These are phyloP conservation scores for Zygoascus flipseniorum DNA, from an alignment of 805 yeast genomes.

Conservation along the genomic window DNA sequence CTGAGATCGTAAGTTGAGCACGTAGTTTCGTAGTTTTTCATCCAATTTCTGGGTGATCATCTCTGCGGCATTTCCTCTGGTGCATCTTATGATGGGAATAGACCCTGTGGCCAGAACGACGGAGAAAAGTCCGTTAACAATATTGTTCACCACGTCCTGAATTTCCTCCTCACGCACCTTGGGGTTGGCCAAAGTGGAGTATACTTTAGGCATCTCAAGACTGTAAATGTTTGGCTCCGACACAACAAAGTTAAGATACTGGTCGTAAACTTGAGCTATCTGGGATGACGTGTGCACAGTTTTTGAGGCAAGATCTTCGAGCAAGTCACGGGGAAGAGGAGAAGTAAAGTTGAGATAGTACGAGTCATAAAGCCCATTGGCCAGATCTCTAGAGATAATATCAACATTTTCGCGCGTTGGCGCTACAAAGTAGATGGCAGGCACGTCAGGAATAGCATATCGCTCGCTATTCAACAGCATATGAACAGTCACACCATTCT, in stretches of 20 bases:
- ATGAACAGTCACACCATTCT: conserved; percentile 89
- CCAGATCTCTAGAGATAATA: conserved; percentile 62
- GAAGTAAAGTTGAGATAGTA: conserved; percentile 84
- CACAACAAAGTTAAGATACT: conserved; percentile 83
- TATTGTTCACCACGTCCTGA: conserved; percentile 53
- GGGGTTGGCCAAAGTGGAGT: conserved; percentile 62
- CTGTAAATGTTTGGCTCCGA: conserved; percentile 89
- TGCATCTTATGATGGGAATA: conserved; percentile 86
- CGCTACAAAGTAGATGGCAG: conserved; percentile 83
- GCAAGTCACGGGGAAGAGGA: conserved; percentile 60
- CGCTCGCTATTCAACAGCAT: conserved; percentile 62
- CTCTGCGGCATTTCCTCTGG: conserved; percentile 92
- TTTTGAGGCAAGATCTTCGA: conserved; percentile 84
- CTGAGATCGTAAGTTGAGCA: conserved; percentile 46
- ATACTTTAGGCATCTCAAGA: conserved; percentile 58
- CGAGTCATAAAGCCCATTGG: conserved; percentile 65
- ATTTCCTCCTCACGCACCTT: conserved; percentile 67
- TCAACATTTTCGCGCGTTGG: conserved; percentile 75
- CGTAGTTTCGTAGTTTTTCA: conserved; percentile 73
- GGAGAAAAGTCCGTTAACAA: conserved; percentile 76
- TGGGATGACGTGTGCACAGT: conserved; percentile 57
- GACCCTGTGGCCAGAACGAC: conserved; percentile 67
- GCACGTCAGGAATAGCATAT: conserved; percentile 87
- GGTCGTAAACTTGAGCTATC: conserved; percentile 87
- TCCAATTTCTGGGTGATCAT: conserved; percentile 84